Evolutionary conservation across 2,329 filamentous ascomycete genomes (phyloP), one percentile per base, ranked within the genome.

Genomic region (Fusarium phyllophilum): DNA sequence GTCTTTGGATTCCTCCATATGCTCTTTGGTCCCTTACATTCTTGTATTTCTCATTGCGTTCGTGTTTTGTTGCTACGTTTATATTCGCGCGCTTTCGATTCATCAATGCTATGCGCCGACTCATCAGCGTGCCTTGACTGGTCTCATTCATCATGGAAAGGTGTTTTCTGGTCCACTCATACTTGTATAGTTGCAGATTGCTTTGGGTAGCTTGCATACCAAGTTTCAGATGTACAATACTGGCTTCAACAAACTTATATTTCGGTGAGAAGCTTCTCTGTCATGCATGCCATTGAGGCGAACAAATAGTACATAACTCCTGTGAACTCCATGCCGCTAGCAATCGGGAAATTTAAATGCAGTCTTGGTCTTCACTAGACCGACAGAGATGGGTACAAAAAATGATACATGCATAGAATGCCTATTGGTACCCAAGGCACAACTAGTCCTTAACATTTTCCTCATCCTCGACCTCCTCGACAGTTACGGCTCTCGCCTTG

Each of bases 401-500:
- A 45, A 31, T 52, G 44, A 64, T 61, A 11, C 45, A 44, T 65
- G 18, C 24, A 33, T 41, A 41, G 31, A 46, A 48, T 42, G 26
- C 41, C 62, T 51, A 46, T 65, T 55, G 34, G 24, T 39, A 41
- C 34, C 48, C 24, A 15, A n/a, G n/a, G n/a, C 51, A 46, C n/a
- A 33, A 22, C 68, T 73, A 74, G 38, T 71, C 57, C 31, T 67
- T 64, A 18, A 20, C 39, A 26, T 59, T 62, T 15, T 62, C 69
- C 33, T 77, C 68, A 8, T 78, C 74, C 45, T 75, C 74, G 17
- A 66, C 72, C 38, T 77, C 76, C 24, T 78, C 75, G 4, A 88
- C 82, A 8, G 86, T 86, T 17, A 81, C 86, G 9, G 84, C 84
- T 66, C 79, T 86, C 4, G 79, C 84, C 73, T 86, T 88, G 13